Evolutionary conservation across 108 stramenopile genomes (phyloP), one percentile per base, ranked within the genome.

Genomic region (Nitzschia sp.): DNA sequence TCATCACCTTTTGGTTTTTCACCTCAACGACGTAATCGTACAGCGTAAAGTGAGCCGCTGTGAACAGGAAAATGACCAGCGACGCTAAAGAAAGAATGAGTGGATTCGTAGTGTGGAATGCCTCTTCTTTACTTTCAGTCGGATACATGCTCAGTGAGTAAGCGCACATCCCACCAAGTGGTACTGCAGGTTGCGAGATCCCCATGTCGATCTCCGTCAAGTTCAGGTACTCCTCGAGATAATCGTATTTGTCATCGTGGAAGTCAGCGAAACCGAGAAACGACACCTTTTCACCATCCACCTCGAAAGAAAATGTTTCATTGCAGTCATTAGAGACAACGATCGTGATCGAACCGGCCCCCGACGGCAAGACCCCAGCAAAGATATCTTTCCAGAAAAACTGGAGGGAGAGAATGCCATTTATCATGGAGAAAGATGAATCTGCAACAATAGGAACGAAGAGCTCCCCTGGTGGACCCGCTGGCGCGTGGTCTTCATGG

Each of bases 241-340:
- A 21, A 33, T 76, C 54, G 54, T 74, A 86, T 11, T 68, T 61
- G 18, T 47, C 21, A 54, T 86, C 82, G 46, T 86, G 80, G 25
- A 62, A 25, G 49, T 86, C 85, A 11, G 80, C 85, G 23, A 68
- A 66, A 21, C 85, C 85, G 33, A 86, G 26, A 8, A 75, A 59
- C 2, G 48, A 72, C 26, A 78, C 82, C 0, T 62, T 23, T n/a
- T 65, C 60, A 0, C 78, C 82, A n/a, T 46, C 61, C 24, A 86
- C 38, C 11, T 49, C 45, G 48, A 74, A 85, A 28, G 66, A 79
- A 56, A 72, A 79, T n/a, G 21, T 24, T 30, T 83, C 68, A 1
- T 61, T 68, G 30, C 55, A 45, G 9, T 26, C 29, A 49, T 65
- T 65, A 2, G 35, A 4, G 3, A 65, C 15, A 29, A 48, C 46